Evolutionary conservation across 2,329 filamentous ascomycete species (phyloP).

Genomic region (Metarhizium album): DNA sequence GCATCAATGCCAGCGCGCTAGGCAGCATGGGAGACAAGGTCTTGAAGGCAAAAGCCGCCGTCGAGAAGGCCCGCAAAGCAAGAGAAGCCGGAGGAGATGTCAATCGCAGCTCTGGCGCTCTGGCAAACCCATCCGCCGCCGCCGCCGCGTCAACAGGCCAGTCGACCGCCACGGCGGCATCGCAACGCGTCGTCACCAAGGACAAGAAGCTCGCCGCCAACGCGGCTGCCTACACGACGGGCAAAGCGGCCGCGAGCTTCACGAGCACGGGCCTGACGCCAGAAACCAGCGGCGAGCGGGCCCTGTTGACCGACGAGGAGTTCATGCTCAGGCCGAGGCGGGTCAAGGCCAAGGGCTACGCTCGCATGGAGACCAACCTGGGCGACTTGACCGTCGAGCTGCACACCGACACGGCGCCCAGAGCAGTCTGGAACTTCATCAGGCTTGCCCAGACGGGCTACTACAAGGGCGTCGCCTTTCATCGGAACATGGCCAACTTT

Average conservation of each 20-base stretch:
- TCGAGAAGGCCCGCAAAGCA: conserved; percentile 78
- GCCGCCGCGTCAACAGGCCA: conserved; percentile 10
- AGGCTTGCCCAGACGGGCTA: conserved; percentile 81
- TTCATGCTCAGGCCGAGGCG: conserved; percentile 89
- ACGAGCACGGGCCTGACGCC: conserved; percentile 91
- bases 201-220: conserved; percentile 63
- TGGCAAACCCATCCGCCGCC: conserved; percentile 25
- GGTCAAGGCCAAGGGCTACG: conserved; percentile 85
- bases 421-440: conserved; percentile 95
- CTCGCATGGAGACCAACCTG: conserved; percentile 74
- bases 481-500: conserved; percentile 89
- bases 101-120: conserved; percentile 38
- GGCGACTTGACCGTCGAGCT: conserved; percentile 84
- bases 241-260: conserved; percentile 83
- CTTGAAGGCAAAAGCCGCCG: conserved; percentile 79
- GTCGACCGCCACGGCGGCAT: conserved; percentile 7
- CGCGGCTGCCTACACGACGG: conserved; percentile 82
- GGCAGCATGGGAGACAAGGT: conserved; percentile 76
- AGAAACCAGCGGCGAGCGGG: conserved; percentile 78
- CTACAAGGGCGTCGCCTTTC: conserved; percentile 75
- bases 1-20: conserved; percentile 69
- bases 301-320: conserved; percentile 83
- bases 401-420: conserved; percentile 81
- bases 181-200: conserved; percentile 30
- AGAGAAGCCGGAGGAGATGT: conserved; percentile 50